Percentiles rank a stretch among this genome's conserved stretches.
These are phyloP conservation scores for Drosera capensis DNA, from an alignment of 148 eudicot genomes.

Conservation along the genomic window DNA sequence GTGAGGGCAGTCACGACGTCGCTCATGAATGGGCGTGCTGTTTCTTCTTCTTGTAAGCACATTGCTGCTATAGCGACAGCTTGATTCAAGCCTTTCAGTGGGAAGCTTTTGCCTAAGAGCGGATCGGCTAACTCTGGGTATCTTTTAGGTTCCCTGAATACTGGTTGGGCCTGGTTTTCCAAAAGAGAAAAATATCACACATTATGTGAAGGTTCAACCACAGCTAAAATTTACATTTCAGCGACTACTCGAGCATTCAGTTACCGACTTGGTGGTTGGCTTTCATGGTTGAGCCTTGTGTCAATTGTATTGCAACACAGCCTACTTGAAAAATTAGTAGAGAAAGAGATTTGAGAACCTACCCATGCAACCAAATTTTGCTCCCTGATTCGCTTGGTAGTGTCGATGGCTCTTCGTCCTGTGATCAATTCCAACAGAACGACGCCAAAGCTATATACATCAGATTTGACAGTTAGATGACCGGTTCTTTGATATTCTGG, in stretches of 20 bases:
- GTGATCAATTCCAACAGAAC: conserved; percentile 40
- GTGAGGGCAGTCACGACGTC: conserved; percentile 70
- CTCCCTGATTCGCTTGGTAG: conserved; percentile 17
- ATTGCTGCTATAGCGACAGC: conserved; percentile 70
- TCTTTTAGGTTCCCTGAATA: conserved; percentile 44
- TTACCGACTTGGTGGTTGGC: no score
- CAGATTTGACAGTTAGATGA: conserved; percentile 29
- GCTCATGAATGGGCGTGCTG: conserved; percentile 49
- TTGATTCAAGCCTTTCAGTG: conserved; percentile 47
- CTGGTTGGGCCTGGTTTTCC: conserved; percentile 47
- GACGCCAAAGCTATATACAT: conserved; percentile 45
- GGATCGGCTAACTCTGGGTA: conserved; percentile 54
- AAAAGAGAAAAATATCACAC: neutral
- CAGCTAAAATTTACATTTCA: neutral
- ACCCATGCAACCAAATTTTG: conserved; percentile 38
- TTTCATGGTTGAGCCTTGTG: no score
- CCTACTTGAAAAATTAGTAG: neutral
- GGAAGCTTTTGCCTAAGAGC: conserved; percentile 27
- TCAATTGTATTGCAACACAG: no score
- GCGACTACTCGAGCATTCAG: no score
- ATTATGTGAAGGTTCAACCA: neutral
- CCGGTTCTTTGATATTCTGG: conserved; percentile 46
- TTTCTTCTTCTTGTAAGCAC: conserved; percentile 75
- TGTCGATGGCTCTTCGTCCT: conserved; percentile 37
- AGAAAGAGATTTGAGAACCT: conserved; percentile 7